These are phyloP conservation scores for Penicillium fimorum DNA, from an alignment of 495 filamentous ascomycete genomes.

Conservation along the genomic window DNA sequence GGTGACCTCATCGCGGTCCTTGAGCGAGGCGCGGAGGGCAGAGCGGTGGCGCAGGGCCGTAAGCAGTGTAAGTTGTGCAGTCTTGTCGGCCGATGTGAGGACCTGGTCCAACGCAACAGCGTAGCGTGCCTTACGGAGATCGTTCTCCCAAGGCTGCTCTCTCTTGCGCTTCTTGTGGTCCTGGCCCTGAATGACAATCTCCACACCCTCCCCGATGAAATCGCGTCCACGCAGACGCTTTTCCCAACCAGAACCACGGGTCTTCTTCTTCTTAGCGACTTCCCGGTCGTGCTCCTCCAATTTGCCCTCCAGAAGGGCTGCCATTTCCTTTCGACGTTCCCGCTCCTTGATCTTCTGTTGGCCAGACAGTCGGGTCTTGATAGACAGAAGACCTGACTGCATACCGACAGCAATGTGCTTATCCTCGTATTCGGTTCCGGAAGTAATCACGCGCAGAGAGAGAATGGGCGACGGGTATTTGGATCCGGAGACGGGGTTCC, in stretches of 20 bases:
- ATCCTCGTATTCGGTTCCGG: slow-evolving; percentile 66
- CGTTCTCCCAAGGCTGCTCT: slow-evolving; percentile 73
- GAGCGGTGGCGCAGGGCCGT: slow-evolving; percentile 84
- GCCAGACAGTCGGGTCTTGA: slow-evolving; percentile 82
- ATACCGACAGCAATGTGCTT: slow-evolving; percentile 92
- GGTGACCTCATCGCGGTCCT: slow-evolving; percentile 76
- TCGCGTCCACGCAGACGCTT: slow-evolving; percentile 73
- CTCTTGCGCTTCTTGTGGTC: slow-evolving; percentile 55
- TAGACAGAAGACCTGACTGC: slow-evolving; percentile 82
- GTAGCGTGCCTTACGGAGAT: slow-evolving; percentile 77
- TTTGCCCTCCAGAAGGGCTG: slow-evolving; percentile 73
- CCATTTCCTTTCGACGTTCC: slow-evolving; percentile 82
- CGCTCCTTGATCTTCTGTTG: slow-evolving; percentile 74
- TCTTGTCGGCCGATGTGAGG: slow-evolving; percentile 54
- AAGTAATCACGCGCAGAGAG: slow-evolving; percentile 69
- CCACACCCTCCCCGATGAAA: slow-evolving; percentile 78
- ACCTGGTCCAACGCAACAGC: slow-evolving; percentile 74
- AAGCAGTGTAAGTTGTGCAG: slow-evolving; percentile 70
- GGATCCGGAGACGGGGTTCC: slow-evolving; percentile 88
- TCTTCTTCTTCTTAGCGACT: slow-evolving; percentile 63
- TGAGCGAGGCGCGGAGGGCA: slow-evolving; percentile 77
- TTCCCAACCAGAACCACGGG: slow-evolving; percentile 65
- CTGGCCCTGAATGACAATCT: slow-evolving; percentile 83
- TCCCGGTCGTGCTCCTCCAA: slow-evolving; percentile 67
- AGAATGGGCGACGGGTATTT: slow-evolving; percentile 92